Evolutionary conservation across 2,329 filamentous ascomycete species (phyloP), one percentile per base, ranked within the genome.

Genomic region (Sclerotinia borealis): DNA sequence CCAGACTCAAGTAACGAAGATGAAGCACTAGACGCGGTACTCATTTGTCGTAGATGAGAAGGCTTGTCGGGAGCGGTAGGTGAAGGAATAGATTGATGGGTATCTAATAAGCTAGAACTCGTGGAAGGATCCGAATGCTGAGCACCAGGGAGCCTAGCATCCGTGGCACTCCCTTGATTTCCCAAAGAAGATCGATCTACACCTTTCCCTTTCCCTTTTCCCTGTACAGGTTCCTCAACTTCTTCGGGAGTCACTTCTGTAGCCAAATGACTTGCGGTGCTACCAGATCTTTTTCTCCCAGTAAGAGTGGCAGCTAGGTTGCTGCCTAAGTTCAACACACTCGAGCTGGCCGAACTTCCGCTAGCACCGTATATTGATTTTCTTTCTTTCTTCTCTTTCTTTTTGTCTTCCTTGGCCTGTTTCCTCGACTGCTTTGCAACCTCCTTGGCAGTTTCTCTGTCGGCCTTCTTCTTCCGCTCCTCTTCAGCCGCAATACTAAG

Each of bases 401-500:
- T 95, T 69, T 91, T 91, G 48, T 91, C 88, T 67, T 92, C 90
- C 75, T 96, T 96, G 65, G 92, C 90, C 62, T 85, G 85, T 71
- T 88, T 92, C 79, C 96, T 97, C 1, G 89, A 88, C 64, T 93
- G 89, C 73, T 96, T 97, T 31, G 82, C 83, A 0, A 84, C 83
- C 64, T 92, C 90, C 73, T 93, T 93, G 31, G 82, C 83, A 0
- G 83, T 83, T 64, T 91, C 90, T 74, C 93, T 93, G 58, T 95
- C 91, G 55, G 90, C 88, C 72, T 91, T 95, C 52, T 85, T 88
- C 69, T 92, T 90, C n/a, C 93, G 85, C 48, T 98, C 93, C 72
- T 98, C 93, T 74, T 99, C 95, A 1, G 91, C 88, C 0, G 90
- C 92, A n/a, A 99, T 80, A 54, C 92, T 96, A 36, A 96, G 76